Evolutionary conservation across 2,329 filamentous ascomycete species (phyloP), one percentile per base, ranked within the genome.

Genomic region (Claviceps sp.): DNA sequence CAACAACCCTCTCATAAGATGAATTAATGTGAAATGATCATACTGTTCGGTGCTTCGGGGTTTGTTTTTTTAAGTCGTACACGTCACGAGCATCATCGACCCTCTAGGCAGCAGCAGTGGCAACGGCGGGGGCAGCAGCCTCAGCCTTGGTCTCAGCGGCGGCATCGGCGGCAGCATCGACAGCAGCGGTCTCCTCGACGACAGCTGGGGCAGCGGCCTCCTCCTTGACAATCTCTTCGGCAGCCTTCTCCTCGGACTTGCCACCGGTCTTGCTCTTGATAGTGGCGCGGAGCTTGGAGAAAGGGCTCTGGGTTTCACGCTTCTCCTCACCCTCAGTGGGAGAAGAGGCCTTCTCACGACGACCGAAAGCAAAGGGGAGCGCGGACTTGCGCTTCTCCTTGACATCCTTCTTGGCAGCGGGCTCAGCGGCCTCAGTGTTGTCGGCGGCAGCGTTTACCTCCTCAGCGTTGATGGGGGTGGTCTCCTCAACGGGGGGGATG

Each of bases 341-440:
- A 38, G 70, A 62, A 46, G 72, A 66, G 38, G 69, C 69, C 70
- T 78, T 78, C 67, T 85, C 83, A 77, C 91, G 91, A 78, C 88
- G 85, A 62, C 87, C 82, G 63, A 81, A 83, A 61, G 81, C 81
- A 70, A 94, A 94, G 48, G 77, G 76, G 8, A 81, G 69, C 63
- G 90, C 84, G 59, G 87, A 93, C 70, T 82, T 82, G 69, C 89
- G 87, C 86, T 94, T 95, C 70, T 80, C 76, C 81, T 88, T 89
- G 60, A 75, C 66, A 56, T 79, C 78, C 70, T 81, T 80, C 68
- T 79, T 79, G 52, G 71, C 59, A 70, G 82, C 80, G 54, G 73
- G 71, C 57, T 74, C 74, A 26, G 72, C 72, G 57, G 73, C 63
- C 60, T 79, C 75, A 3, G 71, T 67, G 22, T 69, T 69, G 66